phyloP scores from a whole-genome alignment of 208 protist species.

The Trypanosomatidae sp. region DNA sequence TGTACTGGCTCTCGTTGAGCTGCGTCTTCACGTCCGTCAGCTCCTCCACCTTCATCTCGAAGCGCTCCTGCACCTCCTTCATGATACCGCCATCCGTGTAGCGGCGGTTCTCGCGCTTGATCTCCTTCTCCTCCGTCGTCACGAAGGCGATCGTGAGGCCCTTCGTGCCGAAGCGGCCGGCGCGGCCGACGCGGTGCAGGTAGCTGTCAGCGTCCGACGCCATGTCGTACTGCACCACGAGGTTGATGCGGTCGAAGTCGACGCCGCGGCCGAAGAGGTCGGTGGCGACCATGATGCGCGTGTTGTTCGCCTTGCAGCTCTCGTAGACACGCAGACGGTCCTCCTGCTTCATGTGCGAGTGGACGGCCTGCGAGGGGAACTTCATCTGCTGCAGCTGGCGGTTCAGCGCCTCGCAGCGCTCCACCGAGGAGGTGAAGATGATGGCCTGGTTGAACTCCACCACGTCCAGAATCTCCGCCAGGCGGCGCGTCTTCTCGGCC shows the following conservation, averaged over 20 bases:
- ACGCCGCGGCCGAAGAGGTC: slow-evolving; percentile 99
- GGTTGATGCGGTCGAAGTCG: slow-evolving; percentile 99
- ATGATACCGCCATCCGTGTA: slow-evolving; percentile 93
- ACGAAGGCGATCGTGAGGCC: slow-evolving; percentile 99
- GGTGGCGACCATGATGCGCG: slow-evolving; percentile 99
- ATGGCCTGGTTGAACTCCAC: slow-evolving; percentile 99
- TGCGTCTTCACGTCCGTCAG: slow-evolving; percentile 94
- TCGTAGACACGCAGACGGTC: slow-evolving; percentile 89
- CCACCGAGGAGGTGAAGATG: slow-evolving; percentile 97
- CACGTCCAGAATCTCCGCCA: slow-evolving; percentile 98
- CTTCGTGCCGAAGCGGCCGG: slow-evolving; percentile 99
- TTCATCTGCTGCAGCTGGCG: slow-evolving; percentile 94
- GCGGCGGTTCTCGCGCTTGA: slow-evolving; percentile 84
- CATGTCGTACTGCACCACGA: slow-evolving; percentile 99
- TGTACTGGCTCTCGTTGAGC: slow-evolving; percentile 90
- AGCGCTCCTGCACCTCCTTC: slow-evolving; percentile 96
- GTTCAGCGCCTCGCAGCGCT: slow-evolving; percentile 94
- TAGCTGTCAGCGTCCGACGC: slow-evolving; percentile 99
- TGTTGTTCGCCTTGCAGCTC: slow-evolving; percentile 96
- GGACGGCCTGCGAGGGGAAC: slow-evolving; percentile 97
- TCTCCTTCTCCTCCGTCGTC: slow-evolving; percentile 93
- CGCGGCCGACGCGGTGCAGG: slow-evolving; percentile 99
- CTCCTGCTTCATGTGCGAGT: slow-evolving; percentile 94
- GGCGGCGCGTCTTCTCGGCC: slow-evolving; percentile 97
- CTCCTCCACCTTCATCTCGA: slow-evolving; percentile 97